Percentiles rank a stretch among this genome's conserved stretches.
Evolutionary conservation across 2,329 filamentous ascomycete genomes (phyloP).

Genomic region (Neonectria coccinea): DNA sequence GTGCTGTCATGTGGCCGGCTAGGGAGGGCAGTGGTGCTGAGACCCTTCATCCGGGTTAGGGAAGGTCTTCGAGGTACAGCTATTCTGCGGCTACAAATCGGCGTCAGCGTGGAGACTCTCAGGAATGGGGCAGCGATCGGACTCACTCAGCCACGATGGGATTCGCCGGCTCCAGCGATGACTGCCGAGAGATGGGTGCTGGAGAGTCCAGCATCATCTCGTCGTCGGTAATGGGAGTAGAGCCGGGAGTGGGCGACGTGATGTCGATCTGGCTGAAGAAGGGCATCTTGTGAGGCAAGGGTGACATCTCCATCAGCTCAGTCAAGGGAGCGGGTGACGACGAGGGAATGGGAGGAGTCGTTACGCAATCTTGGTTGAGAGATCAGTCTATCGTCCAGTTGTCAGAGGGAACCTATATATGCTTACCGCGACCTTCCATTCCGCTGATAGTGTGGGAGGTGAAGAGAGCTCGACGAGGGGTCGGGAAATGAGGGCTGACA

Average conservation of each 20-base stretch:
- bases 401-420: constrained; percentile 8
- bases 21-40: constrained; percentile 74
- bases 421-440: constrained; percentile 52
- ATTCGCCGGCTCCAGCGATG: constrained; percentile 62
- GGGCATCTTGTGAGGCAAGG: constrained; percentile 86
- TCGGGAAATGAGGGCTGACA: constrained; percentile 55
- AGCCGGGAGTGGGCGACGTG: constrained; percentile 77
- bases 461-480: constrained; percentile 56
- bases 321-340: constrained; percentile 81
- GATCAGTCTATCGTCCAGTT: constrained; percentile 40
- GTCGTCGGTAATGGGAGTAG: constrained; percentile 57
- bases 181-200: constrained; percentile 59
- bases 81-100: constrained; percentile 69
- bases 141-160: constrained; percentile 66
- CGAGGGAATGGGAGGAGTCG: constrained; percentile 83
- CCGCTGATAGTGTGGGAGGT: constrained; percentile 54
- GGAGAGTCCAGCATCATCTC: constrained; percentile 70
- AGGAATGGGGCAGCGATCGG: constrained; percentile 35
- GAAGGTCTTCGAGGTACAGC: constrained; percentile 79
- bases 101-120: constrained; percentile 40
- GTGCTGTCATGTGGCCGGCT: constrained; percentile 71
- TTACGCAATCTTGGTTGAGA: constrained; percentile 72
- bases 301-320: constrained; percentile 94
- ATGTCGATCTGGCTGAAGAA: constrained; percentile 75
- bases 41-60: constrained; percentile 79